Percentiles rank a stretch among this genome's conserved stretches.
These are phyloP conservation scores for Suillus subaureus DNA, from an alignment of 768 basidiomycete species.

Conservation along the genomic window DNA sequence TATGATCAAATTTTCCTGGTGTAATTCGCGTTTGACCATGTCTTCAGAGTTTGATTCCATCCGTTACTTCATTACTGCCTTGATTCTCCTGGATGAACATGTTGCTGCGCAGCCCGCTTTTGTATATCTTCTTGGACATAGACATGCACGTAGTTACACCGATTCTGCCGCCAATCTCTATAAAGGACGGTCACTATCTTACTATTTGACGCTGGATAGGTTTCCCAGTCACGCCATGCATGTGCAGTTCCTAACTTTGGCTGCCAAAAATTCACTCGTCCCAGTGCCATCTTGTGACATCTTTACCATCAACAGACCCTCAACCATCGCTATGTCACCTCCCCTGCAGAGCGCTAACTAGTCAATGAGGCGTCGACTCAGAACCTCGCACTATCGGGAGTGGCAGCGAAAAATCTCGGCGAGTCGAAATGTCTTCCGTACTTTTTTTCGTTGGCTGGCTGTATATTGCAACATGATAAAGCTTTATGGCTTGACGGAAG, in stretches of 20 bases:
- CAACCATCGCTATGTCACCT: not conserved
- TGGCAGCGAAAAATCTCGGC: slow-evolving; percentile 37
- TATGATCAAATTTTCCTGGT: slow-evolving; percentile 9
- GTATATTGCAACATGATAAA: slow-evolving; percentile 45
- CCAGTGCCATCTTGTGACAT: not conserved
- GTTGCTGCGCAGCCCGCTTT: not conserved
- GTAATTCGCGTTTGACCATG: slow-evolving; percentile 17
- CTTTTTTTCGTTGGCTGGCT: slow-evolving; percentile 46
- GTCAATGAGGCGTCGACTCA: too few relatives aligned
- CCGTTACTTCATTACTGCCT: slow-evolving; percentile 12
- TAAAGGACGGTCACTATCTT: not conserved
- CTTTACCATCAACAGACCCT: not conserved
- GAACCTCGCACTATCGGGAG: not conserved
- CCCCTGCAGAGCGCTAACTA: not conserved
- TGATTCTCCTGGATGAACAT: not conserved
- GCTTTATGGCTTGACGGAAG: slow-evolving; percentile 28
- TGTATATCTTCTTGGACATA: not conserved
- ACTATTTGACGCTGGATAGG: not conserved
- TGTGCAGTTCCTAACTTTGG: not conserved
- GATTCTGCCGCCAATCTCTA: not conserved
- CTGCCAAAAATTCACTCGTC: not conserved
- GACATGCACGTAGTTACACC: too few relatives aligned
- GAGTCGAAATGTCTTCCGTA: slow-evolving; percentile 44
- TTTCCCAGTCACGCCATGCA: not conserved
- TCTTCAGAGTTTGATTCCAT: slow-evolving; percentile 21